Evolutionary conservation across 1,284 basidiomycete genomes (phyloP).

Genomic region (Rhodotorula sp.): DNA sequence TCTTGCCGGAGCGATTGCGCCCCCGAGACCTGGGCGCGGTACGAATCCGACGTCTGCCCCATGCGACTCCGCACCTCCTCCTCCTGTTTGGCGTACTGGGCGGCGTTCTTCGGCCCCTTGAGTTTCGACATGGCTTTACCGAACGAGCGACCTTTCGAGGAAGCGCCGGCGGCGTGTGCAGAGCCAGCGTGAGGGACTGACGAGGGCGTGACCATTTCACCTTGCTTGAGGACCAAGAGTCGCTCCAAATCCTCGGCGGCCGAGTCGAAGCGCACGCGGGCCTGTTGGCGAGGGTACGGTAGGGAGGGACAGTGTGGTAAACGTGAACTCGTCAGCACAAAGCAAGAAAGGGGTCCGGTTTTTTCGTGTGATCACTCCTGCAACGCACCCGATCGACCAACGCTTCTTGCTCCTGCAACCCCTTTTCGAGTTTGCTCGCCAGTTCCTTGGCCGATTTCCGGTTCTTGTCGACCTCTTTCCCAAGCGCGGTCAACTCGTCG

Average conservation of each 20-base stretch:
- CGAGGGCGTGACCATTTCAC: conserved; percentile 80
- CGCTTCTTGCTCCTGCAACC: conserved; percentile 82
- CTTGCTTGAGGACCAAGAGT: conserved; percentile 88
- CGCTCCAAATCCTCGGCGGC: conserved; percentile 94
- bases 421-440: conserved; percentile 79
- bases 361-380: not conserved
- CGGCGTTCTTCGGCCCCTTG: conserved; percentile 84
- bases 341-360: not conserved
- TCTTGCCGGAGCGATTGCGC: conserved; percentile 89
- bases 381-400: conserved; percentile 70
- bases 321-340: not conserved
- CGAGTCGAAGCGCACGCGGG: conserved; percentile 77
- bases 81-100: conserved; percentile 86
- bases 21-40: conserved; percentile 85
- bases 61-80: conserved; percentile 86
- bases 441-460: conserved; percentile 89
- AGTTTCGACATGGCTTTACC: conserved; percentile 82
- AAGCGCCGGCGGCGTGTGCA: conserved; percentile 48
- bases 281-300: conserved; percentile 44
- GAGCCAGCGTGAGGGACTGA: conserved; percentile 49
- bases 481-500: conserved; percentile 80
- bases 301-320: not conserved
- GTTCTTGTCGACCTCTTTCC: conserved; percentile 90
- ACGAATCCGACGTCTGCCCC: conserved; percentile 80
- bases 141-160: conserved; percentile 62